phyloP scores from a whole-genome alignment of 805 yeast genomes.

The Spathaspora gorwiae region DNA sequence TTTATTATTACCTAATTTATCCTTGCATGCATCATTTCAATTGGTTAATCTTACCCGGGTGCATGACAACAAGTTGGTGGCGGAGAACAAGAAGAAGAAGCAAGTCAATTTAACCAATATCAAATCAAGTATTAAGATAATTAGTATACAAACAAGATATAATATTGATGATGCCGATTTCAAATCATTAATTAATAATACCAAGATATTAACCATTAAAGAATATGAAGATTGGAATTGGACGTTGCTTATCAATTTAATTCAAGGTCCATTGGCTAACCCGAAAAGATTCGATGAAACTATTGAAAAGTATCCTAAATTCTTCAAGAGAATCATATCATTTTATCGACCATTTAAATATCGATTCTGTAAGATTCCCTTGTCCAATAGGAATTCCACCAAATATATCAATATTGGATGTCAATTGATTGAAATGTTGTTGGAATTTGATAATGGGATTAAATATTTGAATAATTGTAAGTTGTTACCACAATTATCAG shows the following conservation, averaged over 20 bases:
- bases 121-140: constrained; percentile 15
- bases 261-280: constrained; percentile 77
- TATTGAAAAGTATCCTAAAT: constrained; percentile 68
- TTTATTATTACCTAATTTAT: constrained; percentile 12
- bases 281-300: constrained; percentile 74
- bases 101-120: constrained; percentile 12
- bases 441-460: constrained; percentile 62
- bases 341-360: constrained; percentile 90
- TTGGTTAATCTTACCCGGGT: constrained; percentile 44
- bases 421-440: constrained; percentile 61
- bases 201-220: constrained; percentile 73
- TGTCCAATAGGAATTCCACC: constrained; percentile 44
- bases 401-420: constrained; percentile 71
- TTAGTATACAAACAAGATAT: constrained; percentile 18
- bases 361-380: constrained; percentile 48
- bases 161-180: constrained; percentile 60
- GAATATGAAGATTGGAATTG: constrained; percentile 86
- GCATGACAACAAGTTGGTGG: no score
- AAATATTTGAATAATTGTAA: constrained; percentile 67
- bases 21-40: constrained; percentile 40
- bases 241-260: constrained; percentile 64
- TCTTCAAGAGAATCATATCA: constrained; percentile 76
- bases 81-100: constrained; percentile 14
- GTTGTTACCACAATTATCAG: constrained; percentile 81
- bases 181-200: constrained; percentile 58